phyloP scores from a whole-genome alignment of 1,284 basidiomycete species.

The Coriolopsis trogii region DNA sequence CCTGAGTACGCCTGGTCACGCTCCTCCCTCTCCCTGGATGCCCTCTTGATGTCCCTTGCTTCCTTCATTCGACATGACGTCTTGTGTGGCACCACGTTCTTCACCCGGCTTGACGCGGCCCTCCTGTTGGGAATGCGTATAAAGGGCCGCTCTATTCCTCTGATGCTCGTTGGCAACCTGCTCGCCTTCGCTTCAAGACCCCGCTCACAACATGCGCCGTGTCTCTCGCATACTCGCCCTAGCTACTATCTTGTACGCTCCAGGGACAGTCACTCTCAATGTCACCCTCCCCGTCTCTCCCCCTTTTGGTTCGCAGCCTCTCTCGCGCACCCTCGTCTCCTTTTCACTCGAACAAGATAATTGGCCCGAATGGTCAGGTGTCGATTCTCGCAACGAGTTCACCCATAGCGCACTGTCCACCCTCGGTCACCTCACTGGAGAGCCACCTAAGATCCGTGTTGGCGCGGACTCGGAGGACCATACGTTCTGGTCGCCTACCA shows the following conservation, averaged over 20 bases:
- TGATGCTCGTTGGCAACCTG: not conserved
- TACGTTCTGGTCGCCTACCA: conserved; percentile 51
- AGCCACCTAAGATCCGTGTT: conserved; percentile 58
- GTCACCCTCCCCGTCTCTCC: conserved; percentile 25
- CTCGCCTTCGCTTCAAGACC: not conserved
- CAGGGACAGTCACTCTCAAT: conserved; percentile 16
- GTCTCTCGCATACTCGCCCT: not conserved
- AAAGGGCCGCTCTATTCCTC: too few species aligned
- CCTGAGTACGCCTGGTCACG: too few species aligned
- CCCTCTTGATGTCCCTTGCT: too few species aligned
- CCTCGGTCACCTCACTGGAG: conserved; percentile 50
- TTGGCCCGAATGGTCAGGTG: conserved; percentile 68
- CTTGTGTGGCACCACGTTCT: too few species aligned
- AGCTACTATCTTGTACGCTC: conserved; percentile 1
- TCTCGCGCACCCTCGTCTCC: conserved; percentile 46
- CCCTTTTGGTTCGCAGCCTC: conserved; percentile 23
- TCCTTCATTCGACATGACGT: too few species aligned
- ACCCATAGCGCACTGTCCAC: conserved; percentile 60
- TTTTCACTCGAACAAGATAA: conserved; percentile 70
- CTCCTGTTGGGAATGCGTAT: too few species aligned
- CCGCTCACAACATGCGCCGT: not conserved
- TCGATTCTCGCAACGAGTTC: conserved; percentile 51
- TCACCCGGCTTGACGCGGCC: too few species aligned
- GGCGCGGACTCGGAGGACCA: conserved; percentile 66
- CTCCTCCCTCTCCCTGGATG: too few species aligned